Evolutionary conservation across 805 yeast species (phyloP).

Genomic region (Pichia nakasei): DNA sequence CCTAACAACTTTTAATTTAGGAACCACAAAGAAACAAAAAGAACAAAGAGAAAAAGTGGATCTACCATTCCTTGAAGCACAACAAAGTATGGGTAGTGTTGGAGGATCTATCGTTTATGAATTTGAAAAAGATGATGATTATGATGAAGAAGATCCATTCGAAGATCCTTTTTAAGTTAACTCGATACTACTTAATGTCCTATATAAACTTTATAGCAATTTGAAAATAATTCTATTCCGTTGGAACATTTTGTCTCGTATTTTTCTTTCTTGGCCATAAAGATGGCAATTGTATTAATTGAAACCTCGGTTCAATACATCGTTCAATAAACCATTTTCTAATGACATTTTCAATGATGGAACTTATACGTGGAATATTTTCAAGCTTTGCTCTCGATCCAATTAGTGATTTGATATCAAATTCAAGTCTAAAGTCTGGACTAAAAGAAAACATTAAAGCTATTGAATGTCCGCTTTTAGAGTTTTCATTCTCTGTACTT

Average conservation of each 20-base stretch:
- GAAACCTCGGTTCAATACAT: slow-evolving; percentile 90
- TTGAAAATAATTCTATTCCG: background rate
- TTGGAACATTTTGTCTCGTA: slow-evolving; percentile 32
- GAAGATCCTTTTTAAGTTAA: slow-evolving; percentile 59
- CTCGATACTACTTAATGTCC: background rate
- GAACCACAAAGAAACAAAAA: slow-evolving; percentile 67
- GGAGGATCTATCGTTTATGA: slow-evolving; percentile 97
- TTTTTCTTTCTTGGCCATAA: slow-evolving; percentile 72
- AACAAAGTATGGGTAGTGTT: slow-evolving; percentile 48
- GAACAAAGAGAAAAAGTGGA: slow-evolving; percentile 78
- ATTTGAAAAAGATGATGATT: slow-evolving; percentile 94
- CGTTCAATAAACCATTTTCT: slow-evolving; percentile 87
- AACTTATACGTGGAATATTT: slow-evolving; percentile 85
- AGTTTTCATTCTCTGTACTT: slow-evolving; percentile 1
- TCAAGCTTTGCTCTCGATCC: slow-evolving; percentile 91
- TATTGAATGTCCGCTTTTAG: slow-evolving; percentile 28
- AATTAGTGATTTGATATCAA: slow-evolving; percentile 77
- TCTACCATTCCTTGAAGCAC: slow-evolving; percentile 88
- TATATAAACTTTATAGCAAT: background rate
- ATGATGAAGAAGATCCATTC: slow-evolving; percentile 96
- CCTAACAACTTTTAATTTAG: slow-evolving; percentile 80
- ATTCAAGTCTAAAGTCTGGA: slow-evolving; percentile 85
- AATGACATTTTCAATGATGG: slow-evolving; percentile 71
- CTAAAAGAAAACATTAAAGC: slow-evolving; percentile 83
- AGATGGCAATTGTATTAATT: slow-evolving; percentile 74